Base-by-base conservation (phyloP, 1,139 yeast genomes). In the Chernovozyma aurita region DNA sequence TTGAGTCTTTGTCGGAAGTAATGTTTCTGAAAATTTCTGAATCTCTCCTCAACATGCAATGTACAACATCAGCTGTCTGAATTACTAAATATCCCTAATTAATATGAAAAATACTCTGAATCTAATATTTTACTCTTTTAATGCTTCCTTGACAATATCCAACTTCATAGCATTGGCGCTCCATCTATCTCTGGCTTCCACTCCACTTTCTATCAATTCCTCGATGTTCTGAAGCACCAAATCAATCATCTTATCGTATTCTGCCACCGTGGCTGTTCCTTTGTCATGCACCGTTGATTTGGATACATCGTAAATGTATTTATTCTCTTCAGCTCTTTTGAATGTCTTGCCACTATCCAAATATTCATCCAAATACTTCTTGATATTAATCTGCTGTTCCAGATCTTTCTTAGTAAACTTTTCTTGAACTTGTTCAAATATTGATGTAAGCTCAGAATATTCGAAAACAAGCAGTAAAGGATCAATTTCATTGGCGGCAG, bases 111-210 rank as follows among this genome's bases (percentile, higher is more conserved):
- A n/a, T n/a, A n/a, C n/a, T n/a, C n/a, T n/a, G n/a, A n/a, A 20
- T 20, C 22, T 20, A 7, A 9, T 7, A 20, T 20, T 20, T 9
- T 20, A 20, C 9, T 20, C 22, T 20, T 20, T 6, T 20, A 16
- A 33, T 31, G 54, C 48, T 13, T 46, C 49, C 37, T 50, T 54
- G 6, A 65, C 49, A n/a, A 40, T 43, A 30, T 59, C 64, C 28
- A 69, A 40, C 39, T 55, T 59, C 18, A 44, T 46, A 4, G 73
- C 72, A 45, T 65, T 64, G 7, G 36, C 42, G 18, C 52, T 45
- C 74, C 74, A 69, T 34, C 59, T 47, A 27, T 54, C 57, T 42
- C 59, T 60, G n/a, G 64, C 55, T 22, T 46, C 52, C 0, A 57
- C 48, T 2, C 70, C 66, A 36, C 59, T 63, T 11, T 45, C 47